phyloP scores from a whole-genome alignment of 179 eudicot species.

The Silene noctiflora region DNA sequence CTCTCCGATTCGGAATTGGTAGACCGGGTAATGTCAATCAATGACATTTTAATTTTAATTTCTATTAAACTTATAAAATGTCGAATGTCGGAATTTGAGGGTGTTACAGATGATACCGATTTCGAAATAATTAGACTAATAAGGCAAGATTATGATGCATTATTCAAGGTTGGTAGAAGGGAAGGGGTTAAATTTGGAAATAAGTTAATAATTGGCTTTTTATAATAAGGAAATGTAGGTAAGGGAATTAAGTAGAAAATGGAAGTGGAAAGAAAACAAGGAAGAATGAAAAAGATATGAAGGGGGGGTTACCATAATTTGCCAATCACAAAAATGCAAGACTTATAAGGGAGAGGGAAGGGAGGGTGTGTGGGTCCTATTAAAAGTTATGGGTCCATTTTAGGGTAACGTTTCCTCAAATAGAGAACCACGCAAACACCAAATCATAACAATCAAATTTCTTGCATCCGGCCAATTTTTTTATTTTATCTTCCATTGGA shows the following conservation, averaged over 20 bases:
- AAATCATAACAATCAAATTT: conserved; percentile 1
- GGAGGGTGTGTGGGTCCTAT: conserved; percentile 17
- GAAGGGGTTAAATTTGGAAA: not conserved
- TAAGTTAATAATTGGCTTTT: not conserved
- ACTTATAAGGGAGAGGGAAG: conserved; percentile 24
- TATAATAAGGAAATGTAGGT: not conserved
- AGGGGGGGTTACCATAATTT: conserved; percentile 25
- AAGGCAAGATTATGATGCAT: not conserved
- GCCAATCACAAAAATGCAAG: conserved; percentile 27
- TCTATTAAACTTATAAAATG: not conserved
- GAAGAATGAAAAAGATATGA: not conserved
- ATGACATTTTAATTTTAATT: not conserved
- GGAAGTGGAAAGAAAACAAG: conserved; percentile 10
- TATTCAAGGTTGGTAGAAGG: not conserved
- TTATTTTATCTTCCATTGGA: not conserved
- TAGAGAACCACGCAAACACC: conserved; percentile 22
- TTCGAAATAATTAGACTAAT: not conserved
- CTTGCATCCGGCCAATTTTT: not conserved
- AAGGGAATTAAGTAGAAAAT: not conserved
- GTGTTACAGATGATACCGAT: not conserved
- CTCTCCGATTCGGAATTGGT: not conserved
- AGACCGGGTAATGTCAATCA: conserved; percentile 8
- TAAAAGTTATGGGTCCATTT: conserved; percentile 24
- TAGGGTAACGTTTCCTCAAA: conserved; percentile 23
- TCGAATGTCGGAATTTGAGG: no score